These are phyloP conservation scores for Apiospora malaysiana DNA, from an alignment of 2,329 filamentous ascomycete species.

Conservation along the genomic window DNA sequence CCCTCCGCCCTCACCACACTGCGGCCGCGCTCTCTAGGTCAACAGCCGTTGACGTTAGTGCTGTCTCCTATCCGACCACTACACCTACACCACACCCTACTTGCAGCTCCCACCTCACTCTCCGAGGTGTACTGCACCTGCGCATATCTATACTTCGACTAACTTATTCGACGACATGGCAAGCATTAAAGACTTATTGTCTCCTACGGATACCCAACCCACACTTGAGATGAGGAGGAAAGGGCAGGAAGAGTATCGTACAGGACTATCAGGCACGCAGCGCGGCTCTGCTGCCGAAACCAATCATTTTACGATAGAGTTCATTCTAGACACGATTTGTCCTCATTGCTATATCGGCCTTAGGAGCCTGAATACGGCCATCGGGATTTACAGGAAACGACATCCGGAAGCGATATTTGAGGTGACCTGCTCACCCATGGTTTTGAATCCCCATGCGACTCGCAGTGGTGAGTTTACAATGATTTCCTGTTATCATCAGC, in stretches of 20 bases:
- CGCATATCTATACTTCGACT: neutral
- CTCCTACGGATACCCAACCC: conserved; percentile 30
- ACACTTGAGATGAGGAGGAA: neutral
- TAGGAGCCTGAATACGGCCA: conserved; percentile 52
- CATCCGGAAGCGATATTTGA: conserved; percentile 53
- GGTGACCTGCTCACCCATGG: conserved; percentile 53
- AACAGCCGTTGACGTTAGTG: neutral
- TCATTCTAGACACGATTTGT: conserved; percentile 57
- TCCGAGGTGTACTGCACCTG: neutral
- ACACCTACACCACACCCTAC: neutral
- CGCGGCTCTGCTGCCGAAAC: conserved; percentile 28
- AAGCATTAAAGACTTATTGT: conserved; percentile 37
- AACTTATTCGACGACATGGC: conserved; percentile 30
- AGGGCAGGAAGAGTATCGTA: neutral
- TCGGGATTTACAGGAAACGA: conserved; percentile 44
- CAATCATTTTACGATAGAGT: conserved; percentile 47
- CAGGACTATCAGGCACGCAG: neutral
- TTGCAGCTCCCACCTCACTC: neutral
- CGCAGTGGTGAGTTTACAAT: conserved; percentile 36
- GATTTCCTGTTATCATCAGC: neutral
- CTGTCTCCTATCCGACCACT: neutral
- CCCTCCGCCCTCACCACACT: neutral
- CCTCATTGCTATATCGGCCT: conserved; percentile 59
- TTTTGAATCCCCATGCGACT: conserved; percentile 43
- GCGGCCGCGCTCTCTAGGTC: neutral